phyloP scores from a whole-genome alignment of 169 alveolate genomes.

The Plasmodium gonderi region DNA sequence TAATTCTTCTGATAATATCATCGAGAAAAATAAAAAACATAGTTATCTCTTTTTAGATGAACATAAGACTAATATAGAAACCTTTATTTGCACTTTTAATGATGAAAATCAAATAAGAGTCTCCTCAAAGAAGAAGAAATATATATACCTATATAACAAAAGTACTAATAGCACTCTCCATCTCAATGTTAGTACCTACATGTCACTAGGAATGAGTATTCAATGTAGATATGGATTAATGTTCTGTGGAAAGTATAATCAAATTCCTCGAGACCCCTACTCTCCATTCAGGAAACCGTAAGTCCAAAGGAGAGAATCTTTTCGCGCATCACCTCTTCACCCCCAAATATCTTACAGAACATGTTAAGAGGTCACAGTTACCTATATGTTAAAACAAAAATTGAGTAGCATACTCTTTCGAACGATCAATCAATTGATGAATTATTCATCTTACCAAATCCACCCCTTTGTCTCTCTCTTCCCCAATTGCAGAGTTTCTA shows the following conservation, averaged over 20 bases:
- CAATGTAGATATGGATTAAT: conserved; percentile 31
- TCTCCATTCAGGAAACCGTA: conserved; percentile 60
- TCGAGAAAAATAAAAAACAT: background rate
- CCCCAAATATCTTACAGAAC: too few relatives aligned
- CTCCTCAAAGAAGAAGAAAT: conserved; percentile 14
- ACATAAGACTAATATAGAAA: conserved; percentile 9
- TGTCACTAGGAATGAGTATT: conserved; percentile 68
- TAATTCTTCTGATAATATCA: background rate
- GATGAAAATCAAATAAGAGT: conserved; percentile 55
- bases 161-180: conserved; percentile 6
- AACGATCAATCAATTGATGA: too few relatives aligned
- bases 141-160: conserved; percentile 16
- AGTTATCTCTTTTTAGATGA: background rate
- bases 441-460: too few relatives aligned
- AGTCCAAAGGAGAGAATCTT: background rate
- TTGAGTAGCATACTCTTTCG: too few relatives aligned
- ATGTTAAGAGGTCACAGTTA: too few relatives aligned
- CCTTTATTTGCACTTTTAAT: conserved; percentile 22
- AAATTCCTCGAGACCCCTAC: conserved; percentile 48
- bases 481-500: conserved; percentile 77
- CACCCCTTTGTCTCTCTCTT: too few relatives aligned
- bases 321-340: too few relatives aligned
- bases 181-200: conserved; percentile 21
- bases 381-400: too few relatives aligned
- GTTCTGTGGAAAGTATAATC: conserved; percentile 43